These are phyloP conservation scores for Linnemannia exigua DNA, from an alignment of 192 early-diverging fungal genomes.

Conservation along the genomic window DNA sequence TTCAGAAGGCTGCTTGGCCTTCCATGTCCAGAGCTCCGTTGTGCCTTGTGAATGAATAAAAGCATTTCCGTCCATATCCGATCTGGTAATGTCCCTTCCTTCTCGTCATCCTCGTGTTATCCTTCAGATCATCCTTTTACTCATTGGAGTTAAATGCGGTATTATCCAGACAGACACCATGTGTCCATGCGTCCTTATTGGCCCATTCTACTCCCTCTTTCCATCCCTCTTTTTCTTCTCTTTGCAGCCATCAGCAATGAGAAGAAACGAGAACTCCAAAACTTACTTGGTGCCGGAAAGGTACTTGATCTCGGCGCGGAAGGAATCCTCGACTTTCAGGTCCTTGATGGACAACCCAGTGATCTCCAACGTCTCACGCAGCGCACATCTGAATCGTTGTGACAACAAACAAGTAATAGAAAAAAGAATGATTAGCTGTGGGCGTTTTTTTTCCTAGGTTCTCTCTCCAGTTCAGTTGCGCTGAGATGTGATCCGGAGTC, in stretches of 20 bases:
- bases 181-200: not conserved
- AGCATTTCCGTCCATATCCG: not conserved
- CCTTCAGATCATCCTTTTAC: not conserved
- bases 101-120: not conserved
- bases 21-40: too few relatives aligned
- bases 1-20: too few relatives aligned
- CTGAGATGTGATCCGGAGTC: not conserved
- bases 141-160: not conserved
- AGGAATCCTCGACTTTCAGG: constrained; percentile 78
- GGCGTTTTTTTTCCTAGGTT: not conserved
- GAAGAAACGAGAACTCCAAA: not conserved
- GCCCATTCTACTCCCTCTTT: not conserved
- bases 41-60: too few relatives aligned
- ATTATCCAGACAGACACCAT: not conserved
- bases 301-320: constrained; percentile 85
- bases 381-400: constrained; percentile 73
- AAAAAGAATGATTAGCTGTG: not conserved
- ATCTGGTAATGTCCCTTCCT: not conserved
- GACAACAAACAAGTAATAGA: not conserved
- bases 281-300: constrained; percentile 78
- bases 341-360: constrained; percentile 80
- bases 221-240: not conserved
- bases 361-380: constrained; percentile 81
- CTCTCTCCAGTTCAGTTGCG: not conserved
- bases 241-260: not conserved